Evolutionary conservation across 345 rosid species (phyloP), one percentile per base, ranked within the genome.

Genomic region (Psidium friedrichsthalianum): DNA sequence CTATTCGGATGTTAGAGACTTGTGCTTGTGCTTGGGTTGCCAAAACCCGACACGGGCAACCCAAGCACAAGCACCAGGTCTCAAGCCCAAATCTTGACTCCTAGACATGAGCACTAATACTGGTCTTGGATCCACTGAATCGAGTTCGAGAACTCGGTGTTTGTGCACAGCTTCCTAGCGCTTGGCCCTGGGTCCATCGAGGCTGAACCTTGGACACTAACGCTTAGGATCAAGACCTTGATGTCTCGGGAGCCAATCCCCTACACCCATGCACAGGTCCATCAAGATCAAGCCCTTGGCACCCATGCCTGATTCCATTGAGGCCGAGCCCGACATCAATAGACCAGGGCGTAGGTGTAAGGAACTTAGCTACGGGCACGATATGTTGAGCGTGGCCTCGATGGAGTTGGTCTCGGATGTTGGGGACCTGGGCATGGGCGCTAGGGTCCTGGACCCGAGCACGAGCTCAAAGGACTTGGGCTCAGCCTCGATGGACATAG

Each of bases 371-470:
- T 20, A n/a, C 29, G 1, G 36, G 14, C 1, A 59, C 3, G 27
- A 1, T 3, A 1, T 58, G 4, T 1, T 2, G 6, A 12, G 36
- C 1, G 27, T n/a, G 14, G 16, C 4, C 4, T 59, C 10, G 7
- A 6, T 59, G 4, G 20, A n/a, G 1, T 0, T 0, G 3, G 5
- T 16, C 27, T 59, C 5, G 8, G 6, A 59, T 2, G 74, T 0
- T 11, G n/a, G 8, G 8, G 69, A 5, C 8, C 4, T n/a, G 4
- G 8, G 13, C 69, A n/a, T 0, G 0, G 0, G 32, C 1, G 0
- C 0, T 0, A 0, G 8, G 8, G 7, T 2, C 15, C 0, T 58
- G 2, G 6, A n/a, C 6, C 13, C 27, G 27, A 3, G 27, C 13
- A 3, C 6, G 2, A 32, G 69, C 1, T 1, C 8, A 5, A 0